phyloP scores from a whole-genome alignment of 768 basidiomycete species.

The Lyophyllum decastes region DNA sequence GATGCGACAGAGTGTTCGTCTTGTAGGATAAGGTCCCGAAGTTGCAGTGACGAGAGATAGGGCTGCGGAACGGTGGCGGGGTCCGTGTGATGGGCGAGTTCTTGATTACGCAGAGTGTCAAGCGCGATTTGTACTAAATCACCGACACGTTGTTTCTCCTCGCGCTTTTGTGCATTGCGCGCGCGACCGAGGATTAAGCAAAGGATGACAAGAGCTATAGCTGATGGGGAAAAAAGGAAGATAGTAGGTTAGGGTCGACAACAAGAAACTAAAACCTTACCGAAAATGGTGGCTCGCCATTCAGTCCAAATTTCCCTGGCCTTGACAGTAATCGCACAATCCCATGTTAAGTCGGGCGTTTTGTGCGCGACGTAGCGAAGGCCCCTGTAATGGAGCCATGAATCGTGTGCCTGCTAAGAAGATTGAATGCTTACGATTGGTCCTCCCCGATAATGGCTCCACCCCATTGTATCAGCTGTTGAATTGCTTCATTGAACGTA shows the following conservation, averaged over 20 bases:
- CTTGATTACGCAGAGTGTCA: constrained; percentile 80
- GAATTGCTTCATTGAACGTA: constrained; percentile 77
- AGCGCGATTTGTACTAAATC: constrained; percentile 79
- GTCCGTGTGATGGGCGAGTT: constrained; percentile 79
- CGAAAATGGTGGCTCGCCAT: constrained; percentile 65
- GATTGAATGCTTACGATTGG: constrained; percentile 48
- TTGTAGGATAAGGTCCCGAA: constrained; percentile 84
- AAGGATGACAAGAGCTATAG: constrained; percentile 1
- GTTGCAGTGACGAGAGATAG: constrained; percentile 82
- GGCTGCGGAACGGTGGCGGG: constrained; percentile 73
- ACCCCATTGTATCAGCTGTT: constrained; percentile 74
- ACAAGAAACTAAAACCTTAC: constrained; percentile 39
- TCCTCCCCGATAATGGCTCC: constrained; percentile 70
- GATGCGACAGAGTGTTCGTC: constrained; percentile 73
- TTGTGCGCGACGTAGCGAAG: constrained; percentile 76
- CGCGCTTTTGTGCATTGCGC: constrained; percentile 50
- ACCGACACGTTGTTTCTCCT: constrained; percentile 66
- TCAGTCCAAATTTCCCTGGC: constrained; percentile 65
- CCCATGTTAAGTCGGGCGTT: constrained; percentile 65
- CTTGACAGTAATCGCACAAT: constrained; percentile 67
- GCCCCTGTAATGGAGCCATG: constrained; percentile 46
- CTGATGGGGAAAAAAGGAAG: constrained; percentile 1
- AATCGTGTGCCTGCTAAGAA: constrained; percentile 12
- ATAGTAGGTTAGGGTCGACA: background rate
- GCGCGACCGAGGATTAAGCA: constrained; percentile 17